phyloP scores from a whole-genome alignment of 441 rosid genomes.

The Biscutella laevigata region DNA sequence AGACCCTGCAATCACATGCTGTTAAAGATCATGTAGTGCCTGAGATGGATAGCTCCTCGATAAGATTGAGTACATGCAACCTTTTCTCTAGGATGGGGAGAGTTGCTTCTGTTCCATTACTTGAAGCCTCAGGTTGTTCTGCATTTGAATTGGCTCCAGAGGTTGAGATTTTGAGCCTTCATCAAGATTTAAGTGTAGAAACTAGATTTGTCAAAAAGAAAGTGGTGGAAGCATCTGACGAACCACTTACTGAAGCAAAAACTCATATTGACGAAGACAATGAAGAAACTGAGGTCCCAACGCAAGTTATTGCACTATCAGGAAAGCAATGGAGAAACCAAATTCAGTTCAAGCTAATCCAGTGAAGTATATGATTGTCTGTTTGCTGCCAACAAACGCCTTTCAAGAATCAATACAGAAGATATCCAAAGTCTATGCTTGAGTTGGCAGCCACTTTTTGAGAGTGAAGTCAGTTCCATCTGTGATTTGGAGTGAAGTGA shows the following conservation, averaged over 20 bases:
- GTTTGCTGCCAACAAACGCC: conserved; percentile 8
- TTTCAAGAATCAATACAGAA: conserved; percentile 17
- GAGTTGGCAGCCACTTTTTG: conserved; percentile 14
- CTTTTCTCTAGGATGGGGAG: no score
- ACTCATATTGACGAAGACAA: not conserved
- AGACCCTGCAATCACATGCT: no score
- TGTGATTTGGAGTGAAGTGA: conserved; percentile 25
- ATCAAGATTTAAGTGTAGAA: not conserved
- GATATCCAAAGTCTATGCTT: conserved; percentile 12
- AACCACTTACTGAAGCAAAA: not conserved
- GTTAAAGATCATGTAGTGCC: no score
- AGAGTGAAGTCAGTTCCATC: conserved; percentile 10
- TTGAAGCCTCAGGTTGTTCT: conserved; percentile 3
- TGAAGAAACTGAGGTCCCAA: conserved; percentile 11
- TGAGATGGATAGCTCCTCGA: no score
- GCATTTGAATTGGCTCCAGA: conserved; percentile 13
- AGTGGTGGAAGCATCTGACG: conserved; percentile 2
- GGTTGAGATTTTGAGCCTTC: conserved; percentile 1
- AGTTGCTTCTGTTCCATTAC: no score
- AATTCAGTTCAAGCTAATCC: conserved; percentile 3
- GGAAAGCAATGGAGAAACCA: no score
- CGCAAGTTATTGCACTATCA: not conserved
- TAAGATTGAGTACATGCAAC: no score
- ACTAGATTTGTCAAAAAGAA: conserved; percentile 5
- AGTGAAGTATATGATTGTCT: conserved; percentile 16